A percentile compares a stretch with the other conserved stretches of the same genome.
Conservation (phyloP, 257 asterid genomes). For the Solanum pinnatisectum region DNA sequence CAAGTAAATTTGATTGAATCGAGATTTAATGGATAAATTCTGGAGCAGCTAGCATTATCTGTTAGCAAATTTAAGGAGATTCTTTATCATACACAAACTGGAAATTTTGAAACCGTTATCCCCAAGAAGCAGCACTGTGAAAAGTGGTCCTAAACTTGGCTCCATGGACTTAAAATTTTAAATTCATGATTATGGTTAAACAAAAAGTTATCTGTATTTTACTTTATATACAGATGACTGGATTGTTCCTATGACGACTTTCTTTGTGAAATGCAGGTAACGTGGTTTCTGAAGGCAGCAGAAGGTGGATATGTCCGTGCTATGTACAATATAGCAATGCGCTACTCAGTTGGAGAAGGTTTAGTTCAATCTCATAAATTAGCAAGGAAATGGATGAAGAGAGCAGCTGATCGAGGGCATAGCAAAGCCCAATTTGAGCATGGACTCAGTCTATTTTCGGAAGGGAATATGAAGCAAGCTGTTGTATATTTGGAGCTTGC, state of each 20-base stretch:
- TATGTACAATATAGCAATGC: conserved; percentile 77
- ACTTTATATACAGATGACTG: not conserved
- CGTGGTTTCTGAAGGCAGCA: conserved; percentile 76
- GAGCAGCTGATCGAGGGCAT: conserved; percentile 89
- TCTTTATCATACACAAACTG: not conserved
- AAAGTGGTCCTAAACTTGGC: not conserved
- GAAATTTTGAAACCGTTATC: not conserved
- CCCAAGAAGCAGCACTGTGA: not conserved
- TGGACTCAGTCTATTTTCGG: conserved; percentile 73
- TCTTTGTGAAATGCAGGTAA: conserved; percentile 38
- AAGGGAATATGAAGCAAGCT: conserved; percentile 91
- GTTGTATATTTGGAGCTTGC: conserved; percentile 90
- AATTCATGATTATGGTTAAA: not conserved
- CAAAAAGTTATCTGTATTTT: not conserved
- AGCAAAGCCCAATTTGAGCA: conserved; percentile 89
- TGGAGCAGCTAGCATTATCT: not conserved
- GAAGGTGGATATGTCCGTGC: conserved; percentile 95
- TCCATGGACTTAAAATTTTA: not conserved
- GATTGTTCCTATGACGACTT: not conserved
- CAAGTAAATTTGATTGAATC: not conserved
- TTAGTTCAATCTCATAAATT: conserved; percentile 41
- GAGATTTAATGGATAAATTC: not conserved
- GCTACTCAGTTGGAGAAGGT: conserved; percentile 83
- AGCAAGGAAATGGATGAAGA: conserved; percentile 94
- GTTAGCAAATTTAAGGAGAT: not conserved